Base-by-base conservation (phyloP, 2,329 filamentous ascomycete species). In the Aspergillus puulaauensis region DNA sequence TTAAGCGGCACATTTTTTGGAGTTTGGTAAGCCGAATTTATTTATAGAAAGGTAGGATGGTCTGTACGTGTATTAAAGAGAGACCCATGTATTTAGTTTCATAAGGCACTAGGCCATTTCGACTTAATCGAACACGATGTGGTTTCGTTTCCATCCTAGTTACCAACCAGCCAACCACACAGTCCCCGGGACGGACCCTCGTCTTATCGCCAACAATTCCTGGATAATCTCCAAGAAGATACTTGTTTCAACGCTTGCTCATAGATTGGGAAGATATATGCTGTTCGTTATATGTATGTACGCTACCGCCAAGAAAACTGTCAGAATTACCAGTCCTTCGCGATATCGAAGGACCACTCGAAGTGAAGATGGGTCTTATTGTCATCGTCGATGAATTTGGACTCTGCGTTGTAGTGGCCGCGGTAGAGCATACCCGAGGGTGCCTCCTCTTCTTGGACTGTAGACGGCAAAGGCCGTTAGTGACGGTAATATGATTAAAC, bases 341-440 rank as follows among this genome's bases (percentile, higher is more conserved):
- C 84, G 75, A 99, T 96, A 72, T 97, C 90, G 71, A 99, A 98
- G 61, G 88, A 87, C 95, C 95, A 99, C 70, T 96, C 90, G 76
- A 99, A 99, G 73, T 89, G 83, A 63, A 99, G 82, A 77, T 99
- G 93, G 63, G 84, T 88, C 77, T 91, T 87, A 75, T 95, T 89
- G 79, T 99, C 95, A 70, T 99, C 95, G 73, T 99, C 95, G 61
- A 96, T 85, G 75, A 99, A 99, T 77, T 86, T 91, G 65, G 92
- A 96, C 61, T 87, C 78, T 62, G 93, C 93, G 60, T 90, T 89
- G 83, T 99, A 99, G 78, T 92, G 87, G 63, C 92, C 95, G 61
- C 95, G 90, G 56, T 86, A 89, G 54, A 98, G 79, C 87, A 98
- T 93, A 68, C 93, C 93, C 17, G 88, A 88, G 15, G 95, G 95